Base-by-base conservation (phyloP, 257 asterid genomes). In the Striga asiatica region DNA sequence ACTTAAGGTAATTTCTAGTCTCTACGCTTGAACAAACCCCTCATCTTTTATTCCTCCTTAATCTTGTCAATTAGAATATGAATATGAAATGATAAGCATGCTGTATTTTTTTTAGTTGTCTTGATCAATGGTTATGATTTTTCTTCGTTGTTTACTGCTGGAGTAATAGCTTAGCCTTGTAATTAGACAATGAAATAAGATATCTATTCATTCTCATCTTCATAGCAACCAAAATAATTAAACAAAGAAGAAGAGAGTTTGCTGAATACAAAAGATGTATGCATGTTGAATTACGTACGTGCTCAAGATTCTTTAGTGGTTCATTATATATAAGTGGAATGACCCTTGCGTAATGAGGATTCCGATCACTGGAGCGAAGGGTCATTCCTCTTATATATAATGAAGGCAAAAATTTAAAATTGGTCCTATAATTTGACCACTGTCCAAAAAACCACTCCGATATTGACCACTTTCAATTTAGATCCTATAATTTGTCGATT, bases 311-410 rank as follows among this genome's bases (percentile, higher is more conserved):
- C 60, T 83, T 74, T 9, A 47, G 9, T 3, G 95, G 93, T 61
- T 89, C 98, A 45, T 89, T 82, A 41, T 66, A 86, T 28, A 89
- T 72, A 31, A 89, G 87, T 18, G 98, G 98, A 71, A 89, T 75
- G 62, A 81, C 98, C 67, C 98, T 80, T 47, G 98, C 96, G 1
- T n/a, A n/a, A n/a, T n/a, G n/a, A n/a, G n/a, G n/a, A n/a, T n/a
- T n/a, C n/a, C n/a, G n/a, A n/a, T n/a, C n/a, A n/a, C n/a, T n/a
- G n/a, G n/a, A n/a, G n/a, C n/a, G n/a, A n/a, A n/a, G n/a, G n/a
- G n/a, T n/a, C n/a, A n/a, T n/a, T n/a, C n/a, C n/a, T n/a, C n/a
- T n/a, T n/a, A n/a, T n/a, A n/a, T n/a, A n/a, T n/a, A n/a, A n/a
- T n/a, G n/a, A n/a, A n/a, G n/a, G n/a, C n/a, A n/a, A n/a, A n/a